Evolutionary conservation across 306 rosid genomes (phyloP).

Genomic region (Vigna nakashimae): DNA sequence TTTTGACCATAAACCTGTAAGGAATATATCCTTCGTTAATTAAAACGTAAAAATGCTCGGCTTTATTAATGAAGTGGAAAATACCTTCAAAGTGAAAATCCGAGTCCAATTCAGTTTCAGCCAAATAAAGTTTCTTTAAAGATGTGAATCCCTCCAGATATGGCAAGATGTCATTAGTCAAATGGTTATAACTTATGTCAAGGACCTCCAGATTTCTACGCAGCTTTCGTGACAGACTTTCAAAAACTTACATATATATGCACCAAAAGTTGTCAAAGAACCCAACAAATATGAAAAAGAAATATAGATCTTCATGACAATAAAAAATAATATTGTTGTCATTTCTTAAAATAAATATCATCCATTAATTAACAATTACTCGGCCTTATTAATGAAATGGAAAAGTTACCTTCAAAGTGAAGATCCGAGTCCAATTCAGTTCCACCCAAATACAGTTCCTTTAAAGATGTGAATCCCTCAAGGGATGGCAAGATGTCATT

Average conservation of each 20-base stretch:
- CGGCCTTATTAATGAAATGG: too few species aligned
- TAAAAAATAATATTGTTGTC: neutral
- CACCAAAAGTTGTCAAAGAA: too few species aligned
- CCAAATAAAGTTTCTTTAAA: neutral
- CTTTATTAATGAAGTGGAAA: neutral
- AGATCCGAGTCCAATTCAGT: neutral
- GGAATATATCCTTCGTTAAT: too few species aligned
- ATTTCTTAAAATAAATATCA: neutral
- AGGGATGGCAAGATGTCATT: slow-evolving; percentile 1
- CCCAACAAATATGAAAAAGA: neutral
- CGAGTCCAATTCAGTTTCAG: neutral
- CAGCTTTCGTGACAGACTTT: neutral
- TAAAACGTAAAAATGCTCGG: too few species aligned
- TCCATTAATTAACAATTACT: too few species aligned
- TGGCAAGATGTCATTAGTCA: neutral
- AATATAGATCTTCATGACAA: too few species aligned
- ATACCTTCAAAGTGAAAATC: slow-evolving; percentile 12
- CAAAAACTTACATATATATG: neutral
- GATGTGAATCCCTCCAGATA: slow-evolving; percentile 12
- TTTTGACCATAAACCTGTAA: neutral
- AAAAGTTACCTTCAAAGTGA: slow-evolving; percentile 8
- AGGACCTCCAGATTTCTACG: slow-evolving; percentile 2
- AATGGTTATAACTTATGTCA: neutral
- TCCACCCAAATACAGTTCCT: neutral
- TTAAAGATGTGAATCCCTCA: slow-evolving; percentile 20